These are phyloP conservation scores for Lactarius sp. DNA, from an alignment of 768 basidiomycete genomes.

Conservation along the genomic window DNA sequence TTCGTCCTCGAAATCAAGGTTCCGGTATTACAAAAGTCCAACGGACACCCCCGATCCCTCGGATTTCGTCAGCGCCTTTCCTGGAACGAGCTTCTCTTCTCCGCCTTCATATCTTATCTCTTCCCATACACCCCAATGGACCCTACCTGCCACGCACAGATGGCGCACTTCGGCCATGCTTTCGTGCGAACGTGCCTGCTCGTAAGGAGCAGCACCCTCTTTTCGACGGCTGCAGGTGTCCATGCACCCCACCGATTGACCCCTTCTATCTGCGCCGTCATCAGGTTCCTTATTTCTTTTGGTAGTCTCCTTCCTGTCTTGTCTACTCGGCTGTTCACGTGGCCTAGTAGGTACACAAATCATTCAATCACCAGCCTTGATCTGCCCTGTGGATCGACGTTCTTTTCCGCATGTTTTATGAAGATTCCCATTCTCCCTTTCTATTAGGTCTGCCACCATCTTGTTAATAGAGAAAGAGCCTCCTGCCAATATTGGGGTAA, in stretches of 20 bases:
- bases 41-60: background rate
- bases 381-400: conserved; percentile 14
- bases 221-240: background rate
- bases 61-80: background rate
- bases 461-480: background rate
- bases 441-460: background rate
- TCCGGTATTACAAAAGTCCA: conserved; percentile 1
- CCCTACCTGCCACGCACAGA: conserved; percentile 1
- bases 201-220: conserved; percentile 11
- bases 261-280: conserved; percentile 2
- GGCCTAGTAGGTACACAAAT: background rate
- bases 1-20: background rate
- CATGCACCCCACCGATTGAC: conserved; percentile 1
- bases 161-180: background rate
- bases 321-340: background rate
- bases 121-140: background rate
- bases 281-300: background rate
- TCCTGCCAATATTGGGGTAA: background rate
- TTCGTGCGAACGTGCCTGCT: conserved; percentile 13
- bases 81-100: conserved; percentile 9
- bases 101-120: conserved; percentile 13
- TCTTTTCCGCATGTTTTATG: background rate
- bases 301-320: conserved; percentile 3
- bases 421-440: background rate
- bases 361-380: conserved; percentile 1